A percentile compares a stretch with the other conserved stretches of the same genome.
phyloP scores from a whole-genome alignment of 345 rosid species.

The Clarkia xantiana region DNA sequence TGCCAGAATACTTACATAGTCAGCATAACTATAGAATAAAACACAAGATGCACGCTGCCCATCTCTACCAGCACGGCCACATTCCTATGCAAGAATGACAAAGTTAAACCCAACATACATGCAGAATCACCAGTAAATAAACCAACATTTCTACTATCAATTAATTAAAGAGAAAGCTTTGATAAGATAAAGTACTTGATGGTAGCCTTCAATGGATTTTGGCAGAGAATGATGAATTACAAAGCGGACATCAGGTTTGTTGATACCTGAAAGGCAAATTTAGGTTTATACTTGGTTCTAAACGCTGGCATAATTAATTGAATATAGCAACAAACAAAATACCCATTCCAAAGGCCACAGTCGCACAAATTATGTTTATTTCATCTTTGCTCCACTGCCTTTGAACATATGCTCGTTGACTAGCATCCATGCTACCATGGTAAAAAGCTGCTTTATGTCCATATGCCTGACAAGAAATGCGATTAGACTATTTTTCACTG shows the following conservation, averaged over 20 bases:
- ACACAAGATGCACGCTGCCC: slow-evolving; percentile 86
- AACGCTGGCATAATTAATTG: neutral
- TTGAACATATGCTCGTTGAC: slow-evolving; percentile 61
- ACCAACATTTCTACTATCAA: slow-evolving; percentile 2
- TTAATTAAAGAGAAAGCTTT: slow-evolving; percentile 1
- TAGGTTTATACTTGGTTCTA: neutral
- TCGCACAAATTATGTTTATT: slow-evolving; percentile 90
- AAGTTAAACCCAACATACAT: neutral
- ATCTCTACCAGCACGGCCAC: slow-evolving; percentile 99
- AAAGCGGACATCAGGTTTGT: slow-evolving; percentile 98
- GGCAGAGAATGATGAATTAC: slow-evolving; percentile 99
- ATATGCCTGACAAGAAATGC: slow-evolving; percentile 38
- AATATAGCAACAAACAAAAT: slow-evolving; percentile 7
- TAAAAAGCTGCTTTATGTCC: slow-evolving; percentile 95
- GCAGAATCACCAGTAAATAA: neutral
- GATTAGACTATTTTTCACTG: slow-evolving; percentile 5
- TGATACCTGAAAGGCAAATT: slow-evolving; percentile 47
- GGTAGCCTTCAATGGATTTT: slow-evolving; percentile 97
- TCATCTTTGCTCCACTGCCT: slow-evolving; percentile 99
- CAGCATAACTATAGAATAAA: slow-evolving; percentile 84
- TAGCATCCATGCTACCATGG: slow-evolving; percentile 89
- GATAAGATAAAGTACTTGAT: slow-evolving; percentile 48
- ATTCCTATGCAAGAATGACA: slow-evolving; percentile 39
- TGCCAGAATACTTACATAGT: slow-evolving; percentile 48
- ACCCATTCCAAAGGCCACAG: slow-evolving; percentile 99